Evolutionary conservation across 1,284 basidiomycete genomes (phyloP).

Genomic region (Microbotryum violaceum): DNA sequence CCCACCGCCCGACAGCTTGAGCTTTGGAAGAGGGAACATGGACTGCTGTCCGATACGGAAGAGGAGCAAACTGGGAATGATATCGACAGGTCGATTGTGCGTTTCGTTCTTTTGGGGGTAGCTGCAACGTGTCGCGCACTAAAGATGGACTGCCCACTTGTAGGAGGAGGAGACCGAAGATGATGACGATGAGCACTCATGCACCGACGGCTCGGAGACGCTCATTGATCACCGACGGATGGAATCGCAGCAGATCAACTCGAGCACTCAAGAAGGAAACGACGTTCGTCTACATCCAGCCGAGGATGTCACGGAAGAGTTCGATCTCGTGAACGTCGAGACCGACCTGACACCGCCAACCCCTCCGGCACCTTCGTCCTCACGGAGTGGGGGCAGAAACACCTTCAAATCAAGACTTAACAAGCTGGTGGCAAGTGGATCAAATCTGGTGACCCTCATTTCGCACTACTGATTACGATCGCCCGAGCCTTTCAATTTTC

Average conservation of each 20-base stretch:
- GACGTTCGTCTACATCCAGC: too few relatives aligned
- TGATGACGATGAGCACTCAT: too few relatives aligned
- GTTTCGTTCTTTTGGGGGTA: too few relatives aligned
- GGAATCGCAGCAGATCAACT: too few relatives aligned
- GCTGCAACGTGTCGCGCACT: too few relatives aligned
- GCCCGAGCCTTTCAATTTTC: background rate
- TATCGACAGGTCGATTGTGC: background rate
- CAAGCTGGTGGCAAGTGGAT: background rate
- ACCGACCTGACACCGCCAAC: background rate
- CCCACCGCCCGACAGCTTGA: background rate
- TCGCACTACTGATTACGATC: background rate
- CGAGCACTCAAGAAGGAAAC: too few relatives aligned
- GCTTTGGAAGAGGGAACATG: conserved; percentile 1
- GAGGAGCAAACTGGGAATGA: background rate
- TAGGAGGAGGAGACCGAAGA: too few relatives aligned
- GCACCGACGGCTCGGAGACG: too few relatives aligned
- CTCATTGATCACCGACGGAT: too few relatives aligned
- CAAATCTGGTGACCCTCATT: background rate
- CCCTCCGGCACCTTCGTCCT: background rate
- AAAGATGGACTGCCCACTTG: too few relatives aligned
- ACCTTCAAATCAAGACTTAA: background rate
- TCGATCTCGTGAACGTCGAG: background rate
- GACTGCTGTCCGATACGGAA: background rate
- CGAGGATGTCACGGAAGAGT: too few relatives aligned
- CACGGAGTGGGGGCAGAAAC: background rate